Base-by-base conservation (phyloP, 176 grass and related monocot genomes). In the sorghum (Sorghum bicolor) region DNA sequence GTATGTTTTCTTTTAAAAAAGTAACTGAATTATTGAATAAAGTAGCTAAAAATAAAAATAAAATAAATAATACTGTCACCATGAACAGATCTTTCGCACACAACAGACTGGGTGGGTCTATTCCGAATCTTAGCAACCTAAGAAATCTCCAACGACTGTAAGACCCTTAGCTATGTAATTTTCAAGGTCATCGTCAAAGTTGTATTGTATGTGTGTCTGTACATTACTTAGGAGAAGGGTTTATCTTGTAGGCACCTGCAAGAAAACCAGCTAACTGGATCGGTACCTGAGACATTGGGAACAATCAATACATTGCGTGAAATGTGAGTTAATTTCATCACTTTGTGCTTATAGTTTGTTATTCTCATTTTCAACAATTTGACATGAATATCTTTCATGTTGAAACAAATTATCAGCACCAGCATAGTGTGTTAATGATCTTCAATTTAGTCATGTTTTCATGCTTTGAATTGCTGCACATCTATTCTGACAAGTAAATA, bases 161-260 rank as follows among this genome's bases (percentile, higher is more conserved):
- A 91, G 93, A 64, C 53, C 70, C 66, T 66, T 83, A 62, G 38
- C 19, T 31, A 15, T 78, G 26, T 32, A 57, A 55, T 81, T 50
- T 8, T 25, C 74, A 75, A 67, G 19, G 66, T 79, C 3, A 75
- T 73, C 4, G 19, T 60, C 8, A 30, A 70, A 32, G n/a, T 62
- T 14, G 20, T 36, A n/a, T 62, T 14, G 20, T 36, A n/a, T 24
- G 7, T 34, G 39, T 77, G 73, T 64, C 36, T 74, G 37, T 73
- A 12, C 72, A 38, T 84, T 71, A 79, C 29, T 72, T 68, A 67
- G 19, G 50, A 64, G 55, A 79, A 83, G 1, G 17, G 17, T 82
- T 45, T 83, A 67, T 87, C 70, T 82, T 90, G 66, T 77, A 98
- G 96, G 89, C 86, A 98, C 86, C 76, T 95, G 83, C 85, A 98